These are phyloP conservation scores for Sugiyamaella marilandica DNA, from an alignment of 805 yeast species.

Conservation along the genomic window DNA sequence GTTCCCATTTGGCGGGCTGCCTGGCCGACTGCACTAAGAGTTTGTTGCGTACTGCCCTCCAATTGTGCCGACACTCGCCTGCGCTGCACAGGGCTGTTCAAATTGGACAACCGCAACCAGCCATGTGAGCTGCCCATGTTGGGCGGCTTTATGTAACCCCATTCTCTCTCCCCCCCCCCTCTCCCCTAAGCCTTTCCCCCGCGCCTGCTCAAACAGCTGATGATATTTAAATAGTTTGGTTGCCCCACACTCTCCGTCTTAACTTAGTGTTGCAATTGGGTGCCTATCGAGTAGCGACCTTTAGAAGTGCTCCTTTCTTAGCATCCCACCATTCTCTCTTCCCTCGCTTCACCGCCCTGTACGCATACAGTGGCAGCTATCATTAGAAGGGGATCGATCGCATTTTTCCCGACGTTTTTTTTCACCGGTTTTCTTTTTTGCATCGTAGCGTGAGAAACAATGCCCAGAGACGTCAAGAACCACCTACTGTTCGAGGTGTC, in stretches of 20 bases:
- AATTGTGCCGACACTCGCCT: not conserved
- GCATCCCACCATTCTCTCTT: not conserved
- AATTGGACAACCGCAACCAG: constrained; percentile 1
- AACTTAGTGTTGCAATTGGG: constrained; percentile 6
- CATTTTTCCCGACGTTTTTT: not conserved
- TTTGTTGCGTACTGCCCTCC: no score
- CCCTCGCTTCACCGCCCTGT: no score
- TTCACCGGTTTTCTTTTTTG: no score
- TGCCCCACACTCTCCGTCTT: not conserved
- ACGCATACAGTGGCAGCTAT: no score
- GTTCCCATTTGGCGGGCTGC: no score
- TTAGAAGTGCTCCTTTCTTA: not conserved
- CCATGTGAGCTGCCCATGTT: constrained; percentile 1
- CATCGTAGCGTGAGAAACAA: not conserved
- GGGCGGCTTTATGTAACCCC: constrained; percentile 3
- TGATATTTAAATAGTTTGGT: not conserved
- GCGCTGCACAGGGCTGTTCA: not conserved
- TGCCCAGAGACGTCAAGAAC: constrained; percentile 77
- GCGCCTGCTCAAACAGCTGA: not conserved
- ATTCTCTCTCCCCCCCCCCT: no score
- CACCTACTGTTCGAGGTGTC: constrained; percentile 91
- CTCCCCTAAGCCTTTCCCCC: not conserved
- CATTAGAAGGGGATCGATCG: not conserved
- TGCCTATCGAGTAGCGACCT: constrained; percentile 8
- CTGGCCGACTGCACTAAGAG: no score